Conservation (phyloP, 345 rosid species). For the Hibiscus mutabilis region DNA sequence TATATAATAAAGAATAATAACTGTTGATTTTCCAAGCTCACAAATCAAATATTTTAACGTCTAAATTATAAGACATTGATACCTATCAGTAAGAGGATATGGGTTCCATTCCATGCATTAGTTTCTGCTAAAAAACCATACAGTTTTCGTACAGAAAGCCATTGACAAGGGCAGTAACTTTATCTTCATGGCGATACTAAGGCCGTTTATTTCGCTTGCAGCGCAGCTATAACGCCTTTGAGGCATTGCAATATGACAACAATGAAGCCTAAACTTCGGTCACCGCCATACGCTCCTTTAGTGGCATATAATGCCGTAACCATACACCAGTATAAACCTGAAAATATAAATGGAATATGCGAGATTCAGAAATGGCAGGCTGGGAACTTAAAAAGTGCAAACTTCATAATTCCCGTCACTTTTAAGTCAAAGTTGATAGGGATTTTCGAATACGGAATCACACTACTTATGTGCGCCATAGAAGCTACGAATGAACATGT, state of each 20-base stretch:
- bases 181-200: neutral
- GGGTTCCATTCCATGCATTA: neutral
- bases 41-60: neutral
- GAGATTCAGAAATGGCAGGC: neutral
- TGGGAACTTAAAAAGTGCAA: too few relatives aligned
- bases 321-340: constrained; percentile 90
- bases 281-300: constrained; percentile 50
- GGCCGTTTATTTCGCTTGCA: neutral
- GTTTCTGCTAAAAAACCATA: neutral
- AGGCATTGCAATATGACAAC: neutral
- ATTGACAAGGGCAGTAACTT: neutral
- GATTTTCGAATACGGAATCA: neutral
- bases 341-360: neutral
- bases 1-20: too few relatives aligned
- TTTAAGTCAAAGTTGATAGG: neutral
- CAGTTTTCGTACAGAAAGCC: neutral
- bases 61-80: neutral
- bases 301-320: constrained; percentile 79
- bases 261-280: constrained; percentile 26
- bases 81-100: neutral
- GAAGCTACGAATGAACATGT: neutral
- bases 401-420: neutral
- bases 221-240: neutral
- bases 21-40: neutral
- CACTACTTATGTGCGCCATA: neutral